phyloP scores from a whole-genome alignment of 257 asterid species.

The Solanum ahanhuiri region DNA sequence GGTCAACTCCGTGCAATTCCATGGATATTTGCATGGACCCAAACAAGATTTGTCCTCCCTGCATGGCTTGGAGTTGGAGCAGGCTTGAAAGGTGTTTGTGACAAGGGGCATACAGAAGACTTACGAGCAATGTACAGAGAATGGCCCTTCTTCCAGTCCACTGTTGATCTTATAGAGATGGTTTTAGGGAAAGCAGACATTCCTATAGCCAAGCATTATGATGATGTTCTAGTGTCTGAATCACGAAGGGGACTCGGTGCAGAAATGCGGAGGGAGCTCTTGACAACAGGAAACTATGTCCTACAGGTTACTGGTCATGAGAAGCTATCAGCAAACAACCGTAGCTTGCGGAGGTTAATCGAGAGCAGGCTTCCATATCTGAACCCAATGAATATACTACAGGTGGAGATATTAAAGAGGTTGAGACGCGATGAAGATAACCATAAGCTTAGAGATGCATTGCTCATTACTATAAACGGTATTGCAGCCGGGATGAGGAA shows the following conservation, averaged over 20 bases:
- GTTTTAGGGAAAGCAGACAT: conserved; percentile 82
- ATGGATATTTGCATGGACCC: conserved; percentile 98
- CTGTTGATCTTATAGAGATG: conserved; percentile 89
- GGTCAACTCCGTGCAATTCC: conserved; percentile 89
- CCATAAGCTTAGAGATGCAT: conserved; percentile 66
- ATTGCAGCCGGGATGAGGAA: conserved; percentile 99
- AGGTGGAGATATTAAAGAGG: conserved; percentile 88
- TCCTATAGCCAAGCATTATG: conserved; percentile 77
- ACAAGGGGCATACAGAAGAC: conserved; percentile 64
- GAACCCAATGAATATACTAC: conserved; percentile 88
- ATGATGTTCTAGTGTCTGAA: conserved; percentile 71
- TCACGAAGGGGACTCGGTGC: conserved; percentile 58
- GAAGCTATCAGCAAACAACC: conserved; percentile 60
- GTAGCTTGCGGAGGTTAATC: conserved; percentile 57
- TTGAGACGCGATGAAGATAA: conserved; percentile 65
- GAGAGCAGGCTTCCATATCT: conserved; percentile 95
- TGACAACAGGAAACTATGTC: conserved; percentile 57
- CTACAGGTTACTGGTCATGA: conserved; percentile 72
- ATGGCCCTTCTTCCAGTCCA: conserved; percentile 92
- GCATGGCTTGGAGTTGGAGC: conserved; percentile 99
- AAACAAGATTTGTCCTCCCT: conserved; percentile 86
- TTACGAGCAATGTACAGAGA: conserved; percentile 82
- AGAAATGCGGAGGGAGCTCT: conserved; percentile 66
- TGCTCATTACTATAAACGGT: conserved; percentile 82
- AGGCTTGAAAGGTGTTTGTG: conserved; percentile 69